Percentiles rank a stretch among this genome's conserved stretches.
phyloP scores from a whole-genome alignment of 1,284 basidiomycete genomes.

The Singerocomus inundabilis region DNA sequence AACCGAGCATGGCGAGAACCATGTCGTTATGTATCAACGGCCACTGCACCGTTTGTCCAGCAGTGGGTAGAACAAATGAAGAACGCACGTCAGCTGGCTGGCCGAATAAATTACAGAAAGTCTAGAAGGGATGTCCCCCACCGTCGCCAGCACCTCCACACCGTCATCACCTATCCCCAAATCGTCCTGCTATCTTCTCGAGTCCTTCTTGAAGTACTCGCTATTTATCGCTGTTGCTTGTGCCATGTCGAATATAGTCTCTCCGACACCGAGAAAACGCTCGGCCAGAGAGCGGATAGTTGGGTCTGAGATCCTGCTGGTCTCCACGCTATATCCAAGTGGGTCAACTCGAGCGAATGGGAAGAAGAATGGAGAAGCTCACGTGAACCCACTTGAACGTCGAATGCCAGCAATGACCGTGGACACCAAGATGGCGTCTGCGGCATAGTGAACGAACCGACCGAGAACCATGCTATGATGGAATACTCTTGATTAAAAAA shows the following conservation, averaged over 20 bases:
- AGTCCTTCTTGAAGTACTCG: constrained; percentile 66
- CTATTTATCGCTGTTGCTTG: constrained; percentile 82
- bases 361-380: constrained; percentile 38
- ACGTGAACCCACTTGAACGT: constrained; percentile 88
- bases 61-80: constrained; percentile 17
- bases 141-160: constrained; percentile 5
- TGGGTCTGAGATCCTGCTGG: constrained; percentile 68
- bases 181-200: constrained; percentile 29
- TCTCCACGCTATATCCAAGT: constrained; percentile 55
- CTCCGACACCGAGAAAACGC: constrained; percentile 83
- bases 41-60: constrained; percentile 30
- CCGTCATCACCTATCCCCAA: neutral
- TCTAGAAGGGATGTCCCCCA: constrained; percentile 23
- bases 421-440: constrained; percentile 85
- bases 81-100: constrained; percentile 27
- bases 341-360: constrained; percentile 2
- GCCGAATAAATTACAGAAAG: constrained; percentile 30
- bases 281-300: constrained; percentile 76
- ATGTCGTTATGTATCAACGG: constrained; percentile 10
- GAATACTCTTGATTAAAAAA: constrained; percentile 1
- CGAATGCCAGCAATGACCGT: constrained; percentile 91
- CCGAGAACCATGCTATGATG: constrained; percentile 66
- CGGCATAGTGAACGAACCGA: constrained; percentile 78
- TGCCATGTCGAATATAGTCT: constrained; percentile 83
- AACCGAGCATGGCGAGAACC: constrained; percentile 9